Evolutionary conservation across 2,329 filamentous ascomycete genomes (phyloP).

Genomic region (Scedosporium boydii): DNA sequence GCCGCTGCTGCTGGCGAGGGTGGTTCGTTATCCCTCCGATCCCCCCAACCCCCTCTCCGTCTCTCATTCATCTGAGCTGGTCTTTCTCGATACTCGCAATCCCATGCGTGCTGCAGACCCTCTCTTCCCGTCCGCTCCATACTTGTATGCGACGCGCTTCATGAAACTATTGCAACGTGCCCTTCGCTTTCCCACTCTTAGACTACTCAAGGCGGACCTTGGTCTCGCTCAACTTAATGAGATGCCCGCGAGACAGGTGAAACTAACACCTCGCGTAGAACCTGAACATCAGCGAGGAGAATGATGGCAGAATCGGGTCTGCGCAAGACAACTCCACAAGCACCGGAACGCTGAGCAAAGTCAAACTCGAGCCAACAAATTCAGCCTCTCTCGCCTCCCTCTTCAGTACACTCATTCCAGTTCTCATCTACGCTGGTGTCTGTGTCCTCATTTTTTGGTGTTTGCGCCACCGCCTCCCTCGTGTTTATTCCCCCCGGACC

Average conservation of each 20-base stretch:
- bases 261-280: conserved; percentile 1
- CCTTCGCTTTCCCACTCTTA: too few relatives aligned
- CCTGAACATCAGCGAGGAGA: conserved; percentile 9
- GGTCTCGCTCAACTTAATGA: too few relatives aligned
- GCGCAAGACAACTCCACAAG: conserved; percentile 29
- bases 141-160: too few relatives aligned
- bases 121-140: not conserved
- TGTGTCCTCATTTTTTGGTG: conserved; percentile 43
- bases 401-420: conserved; percentile 43
- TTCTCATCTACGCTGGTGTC: conserved; percentile 35
- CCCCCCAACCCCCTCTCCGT: not conserved
- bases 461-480: conserved; percentile 34
- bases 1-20: conserved; percentile 1
- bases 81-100: not conserved
- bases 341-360: conserved; percentile 23
- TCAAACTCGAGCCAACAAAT: conserved; percentile 22
- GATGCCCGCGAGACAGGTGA: not conserved
- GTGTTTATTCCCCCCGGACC: conserved; percentile 47
- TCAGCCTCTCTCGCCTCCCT: conserved; percentile 30
- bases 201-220: too few relatives aligned
- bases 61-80: not conserved
- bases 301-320: conserved; percentile 33
- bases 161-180: too few relatives aligned
- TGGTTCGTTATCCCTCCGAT: not conserved
- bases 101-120: not conserved